Evolutionary conservation across 108 stramenopile species (phyloP), one percentile per base, ranked within the genome.

Genomic region (Cylindrotheca closterium): DNA sequence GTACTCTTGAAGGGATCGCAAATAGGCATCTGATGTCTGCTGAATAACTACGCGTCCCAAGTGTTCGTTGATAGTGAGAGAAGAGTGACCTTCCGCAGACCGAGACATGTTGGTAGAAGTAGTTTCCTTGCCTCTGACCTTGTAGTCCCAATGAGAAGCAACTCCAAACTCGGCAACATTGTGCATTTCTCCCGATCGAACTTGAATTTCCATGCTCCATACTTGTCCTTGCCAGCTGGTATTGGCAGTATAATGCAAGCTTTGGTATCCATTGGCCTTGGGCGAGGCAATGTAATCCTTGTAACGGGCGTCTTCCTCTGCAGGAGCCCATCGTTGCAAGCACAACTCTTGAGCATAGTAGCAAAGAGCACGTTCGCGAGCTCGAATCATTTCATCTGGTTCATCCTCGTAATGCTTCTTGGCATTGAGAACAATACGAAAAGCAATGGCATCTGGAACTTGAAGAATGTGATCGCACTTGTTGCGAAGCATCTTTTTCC

Each of bases 221-320:
- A 74, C 73, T 32, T 73, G 68, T 17, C 80, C 74, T 51, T 77
- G 71, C 74, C 75, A 82, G 34, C 75, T 29, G 30, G 78, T 82
- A 17, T 53, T 29, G 22, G 87, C 85, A 1, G 89, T 92, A 71
- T 90, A 91, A 75, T 97, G 96, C n/a, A 97, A 67, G 58, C 85
- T 87, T 58, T 92, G 93, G 79, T 97, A 97, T 47, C 96, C 96
- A 69, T 97, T 97, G 17, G 71, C 34, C 71, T 97, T 97, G 60
- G 96, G 93, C 23, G 48, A 30, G 26, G 64, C 78, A 57, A 97
- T 73, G 70, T 97, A 97, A 76, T 97, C 93, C 82, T 97, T 97
- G 79, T 83, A 86, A 26, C 93, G 78, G 8, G 82, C 70, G 32
- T 74, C 60, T 23, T 75, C 69, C 19, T 52, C 57, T 4, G 60